phyloP scores from a whole-genome alignment of 75 land plant genomes.

The Gnetum montanum region DNA sequence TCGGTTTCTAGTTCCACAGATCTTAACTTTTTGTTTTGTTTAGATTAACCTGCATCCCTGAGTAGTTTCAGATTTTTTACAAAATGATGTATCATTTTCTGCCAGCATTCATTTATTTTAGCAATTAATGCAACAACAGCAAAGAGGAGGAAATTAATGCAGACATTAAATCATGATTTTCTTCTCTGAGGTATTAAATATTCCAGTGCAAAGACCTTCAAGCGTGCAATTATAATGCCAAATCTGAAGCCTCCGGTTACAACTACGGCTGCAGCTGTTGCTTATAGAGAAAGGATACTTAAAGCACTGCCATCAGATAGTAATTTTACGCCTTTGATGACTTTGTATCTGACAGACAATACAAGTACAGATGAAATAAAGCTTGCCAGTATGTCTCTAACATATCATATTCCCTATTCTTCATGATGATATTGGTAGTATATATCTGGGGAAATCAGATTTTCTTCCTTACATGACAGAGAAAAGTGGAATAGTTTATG shows the following conservation, averaged over 20 bases:
- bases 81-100: too few species aligned
- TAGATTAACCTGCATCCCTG: too few species aligned
- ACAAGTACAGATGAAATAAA: conserved; percentile 70
- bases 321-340: conserved; percentile 82
- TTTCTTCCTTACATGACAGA: conserved; percentile 30
- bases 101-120: too few species aligned
- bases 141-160: too few species aligned
- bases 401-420: too few species aligned
- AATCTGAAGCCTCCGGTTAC: conserved; percentile 93
- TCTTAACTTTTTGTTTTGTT: too few species aligned
- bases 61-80: too few species aligned
- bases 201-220: conserved; percentile 62
- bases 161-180: too few species aligned
- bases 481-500: conserved; percentile 72
- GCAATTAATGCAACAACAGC: too few species aligned
- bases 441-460: too few species aligned
- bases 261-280: conserved; percentile 63
- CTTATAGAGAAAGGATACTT: conserved; percentile 68
- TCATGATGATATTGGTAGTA: neutral
- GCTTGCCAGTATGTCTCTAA: conserved; percentile 60
- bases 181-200: too few species aligned
- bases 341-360: conserved; percentile 78
- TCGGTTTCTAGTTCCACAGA: too few species aligned
- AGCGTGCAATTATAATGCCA: conserved; percentile 92
- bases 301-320: conserved; percentile 53